These are phyloP conservation scores for Lentinula guzmanii DNA, from an alignment of 768 basidiomycete genomes.

Conservation along the genomic window DNA sequence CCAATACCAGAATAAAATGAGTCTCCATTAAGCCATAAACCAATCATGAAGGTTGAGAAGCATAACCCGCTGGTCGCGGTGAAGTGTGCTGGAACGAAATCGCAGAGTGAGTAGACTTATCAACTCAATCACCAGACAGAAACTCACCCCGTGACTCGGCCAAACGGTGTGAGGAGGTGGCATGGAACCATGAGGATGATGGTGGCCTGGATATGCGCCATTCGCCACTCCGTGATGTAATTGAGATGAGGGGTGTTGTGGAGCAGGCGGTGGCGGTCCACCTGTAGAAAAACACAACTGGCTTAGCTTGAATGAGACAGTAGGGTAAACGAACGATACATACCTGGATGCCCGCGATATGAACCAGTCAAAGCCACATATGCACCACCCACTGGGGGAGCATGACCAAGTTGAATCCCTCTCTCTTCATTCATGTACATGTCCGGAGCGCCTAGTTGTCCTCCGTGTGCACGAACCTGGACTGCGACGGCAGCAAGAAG, in stretches of 20 bases:
- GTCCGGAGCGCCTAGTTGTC: slow-evolving; percentile 27
- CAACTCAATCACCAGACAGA: background rate
- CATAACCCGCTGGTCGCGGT: background rate
- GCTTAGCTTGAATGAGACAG: background rate
- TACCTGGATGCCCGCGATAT: background rate
- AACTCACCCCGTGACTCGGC: background rate
- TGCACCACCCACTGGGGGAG: background rate
- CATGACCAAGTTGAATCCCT: slow-evolving; percentile 17
- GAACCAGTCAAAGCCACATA: background rate
- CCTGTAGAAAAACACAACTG: background rate
- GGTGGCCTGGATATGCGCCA: background rate
- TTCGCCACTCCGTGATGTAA: background rate
- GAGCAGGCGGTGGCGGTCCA: background rate
- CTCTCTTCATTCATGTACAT: slow-evolving; percentile 69
- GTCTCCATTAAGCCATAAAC: too few species aligned
- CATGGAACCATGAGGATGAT: slow-evolving; percentile 1
- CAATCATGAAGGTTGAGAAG: background rate
- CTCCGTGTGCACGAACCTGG: slow-evolving; percentile 27
- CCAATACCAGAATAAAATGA: too few species aligned
- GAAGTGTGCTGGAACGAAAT: background rate
- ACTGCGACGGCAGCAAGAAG: slow-evolving; percentile 55
- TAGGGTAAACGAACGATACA: background rate
- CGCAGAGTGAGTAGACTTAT: background rate
- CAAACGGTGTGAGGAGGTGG: background rate
- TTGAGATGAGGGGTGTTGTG: background rate